Percentiles rank a stretch among this genome's conserved stretches.
Evolutionary conservation across 108 stramenopile genomes (phyloP).

Genomic region (Skeletonema menzelii): DNA sequence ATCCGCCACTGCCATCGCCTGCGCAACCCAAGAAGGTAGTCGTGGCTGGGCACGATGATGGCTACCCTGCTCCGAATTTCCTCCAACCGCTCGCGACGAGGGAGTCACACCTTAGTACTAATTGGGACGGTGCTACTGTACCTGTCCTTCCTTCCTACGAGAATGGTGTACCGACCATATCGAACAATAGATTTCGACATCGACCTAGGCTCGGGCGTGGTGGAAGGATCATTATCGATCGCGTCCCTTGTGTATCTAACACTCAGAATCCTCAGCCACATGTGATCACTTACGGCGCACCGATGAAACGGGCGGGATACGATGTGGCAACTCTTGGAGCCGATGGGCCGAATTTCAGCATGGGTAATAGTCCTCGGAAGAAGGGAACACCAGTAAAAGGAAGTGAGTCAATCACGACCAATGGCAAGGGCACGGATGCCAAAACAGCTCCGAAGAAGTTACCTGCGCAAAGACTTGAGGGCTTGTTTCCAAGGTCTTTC

Average conservation of each 20-base stretch:
- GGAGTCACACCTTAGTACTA: conserved; percentile 50
- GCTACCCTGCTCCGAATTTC: conserved; percentile 76
- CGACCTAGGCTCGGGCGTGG: conserved; percentile 86
- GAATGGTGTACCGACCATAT: conserved; percentile 45
- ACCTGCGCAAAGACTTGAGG: conserved; percentile 56
- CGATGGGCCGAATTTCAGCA: conserved; percentile 18
- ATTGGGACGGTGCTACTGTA: conserved; percentile 58
- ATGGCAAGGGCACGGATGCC: conserved; percentile 16
- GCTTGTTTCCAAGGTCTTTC: conserved; percentile 67
- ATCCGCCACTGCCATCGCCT: neutral
- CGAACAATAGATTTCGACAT: conserved; percentile 54
- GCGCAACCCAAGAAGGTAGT: conserved; percentile 25
- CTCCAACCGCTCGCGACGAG: conserved; percentile 73
- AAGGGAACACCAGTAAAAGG: neutral
- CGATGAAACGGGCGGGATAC: conserved; percentile 28
- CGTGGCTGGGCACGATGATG: conserved; percentile 77
- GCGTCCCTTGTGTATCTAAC: conserved; percentile 56
- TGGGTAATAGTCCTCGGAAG: neutral
- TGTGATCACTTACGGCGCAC: conserved; percentile 56
- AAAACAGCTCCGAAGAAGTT: conserved; percentile 27
- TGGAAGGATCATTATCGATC: conserved; percentile 82
- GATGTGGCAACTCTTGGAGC: conserved; percentile 31
- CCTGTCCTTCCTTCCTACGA: conserved; percentile 73
- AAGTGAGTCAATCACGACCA: neutral
- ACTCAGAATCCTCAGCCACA: conserved; percentile 39